phyloP scores from a whole-genome alignment of 768 basidiomycete species.

The Suillus clintonianus region DNA sequence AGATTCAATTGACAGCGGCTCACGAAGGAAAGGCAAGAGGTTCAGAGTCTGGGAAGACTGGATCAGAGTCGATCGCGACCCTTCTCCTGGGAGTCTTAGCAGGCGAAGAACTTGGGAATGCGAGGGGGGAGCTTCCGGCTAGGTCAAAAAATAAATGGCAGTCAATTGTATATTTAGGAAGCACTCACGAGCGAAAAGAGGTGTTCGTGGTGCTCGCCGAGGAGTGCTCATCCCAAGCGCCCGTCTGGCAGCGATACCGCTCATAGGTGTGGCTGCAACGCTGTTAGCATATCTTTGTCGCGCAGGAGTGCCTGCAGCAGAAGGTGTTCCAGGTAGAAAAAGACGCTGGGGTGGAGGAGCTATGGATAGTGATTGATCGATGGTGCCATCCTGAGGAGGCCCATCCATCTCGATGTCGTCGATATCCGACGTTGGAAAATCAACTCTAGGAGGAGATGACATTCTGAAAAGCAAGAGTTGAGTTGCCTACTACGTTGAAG shows the following conservation, averaged over 20 bases:
- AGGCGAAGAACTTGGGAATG: slow-evolving; percentile 66
- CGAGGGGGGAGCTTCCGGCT: slow-evolving; percentile 63
- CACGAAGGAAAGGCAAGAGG: slow-evolving; percentile 74
- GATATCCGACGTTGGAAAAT: slow-evolving; percentile 62
- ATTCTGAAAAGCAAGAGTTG: slow-evolving; percentile 32
- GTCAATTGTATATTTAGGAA: background rate
- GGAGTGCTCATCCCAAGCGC: slow-evolving; percentile 60
- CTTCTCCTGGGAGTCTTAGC: slow-evolving; percentile 47
- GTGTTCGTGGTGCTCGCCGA: slow-evolving; percentile 40
- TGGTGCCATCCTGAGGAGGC: slow-evolving; percentile 22
- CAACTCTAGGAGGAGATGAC: slow-evolving; percentile 66
- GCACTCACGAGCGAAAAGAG: slow-evolving; percentile 52
- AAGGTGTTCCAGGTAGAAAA: slow-evolving; percentile 58
- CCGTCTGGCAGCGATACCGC: slow-evolving; percentile 49
- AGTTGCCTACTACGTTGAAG: slow-evolving; percentile 1
- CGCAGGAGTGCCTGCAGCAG: slow-evolving; percentile 50
- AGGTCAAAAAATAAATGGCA: slow-evolving; percentile 8
- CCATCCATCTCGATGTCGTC: slow-evolving; percentile 59
- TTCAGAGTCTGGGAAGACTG: slow-evolving; percentile 51
- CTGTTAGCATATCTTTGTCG: slow-evolving; percentile 39
- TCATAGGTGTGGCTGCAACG: slow-evolving; percentile 44
- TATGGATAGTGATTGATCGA: slow-evolving; percentile 37
- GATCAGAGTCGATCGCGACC: slow-evolving; percentile 37
- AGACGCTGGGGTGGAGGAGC: slow-evolving; percentile 48
- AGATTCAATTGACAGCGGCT: slow-evolving; percentile 19